A percentile compares a stretch with the other conserved stretches of the same genome.
These are phyloP conservation scores for Pseudocercospora eumusae DNA, from an alignment of 2,329 filamentous ascomycete genomes.

Conservation along the genomic window DNA sequence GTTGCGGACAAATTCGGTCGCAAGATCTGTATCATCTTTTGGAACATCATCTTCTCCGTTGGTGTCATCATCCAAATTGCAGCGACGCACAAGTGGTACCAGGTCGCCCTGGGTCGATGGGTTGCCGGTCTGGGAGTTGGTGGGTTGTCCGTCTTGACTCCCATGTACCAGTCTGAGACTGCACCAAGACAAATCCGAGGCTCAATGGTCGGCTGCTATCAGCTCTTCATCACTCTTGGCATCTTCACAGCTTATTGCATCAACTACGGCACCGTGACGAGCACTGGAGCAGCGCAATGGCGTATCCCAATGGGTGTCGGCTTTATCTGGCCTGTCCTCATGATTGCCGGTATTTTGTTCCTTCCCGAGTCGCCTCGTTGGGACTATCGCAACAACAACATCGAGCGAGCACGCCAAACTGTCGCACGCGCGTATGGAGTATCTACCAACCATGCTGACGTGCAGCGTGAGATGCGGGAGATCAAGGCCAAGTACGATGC, in stretches of 20 bases:
- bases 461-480: slow-evolving; percentile 56
- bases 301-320: slow-evolving; percentile 63
- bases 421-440: slow-evolving; percentile 59
- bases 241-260: slow-evolving; percentile 56
- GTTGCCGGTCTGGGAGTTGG: slow-evolving; percentile 69
- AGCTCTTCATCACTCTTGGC: slow-evolving; percentile 69
- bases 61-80: slow-evolving; percentile 68
- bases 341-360: slow-evolving; percentile 56
- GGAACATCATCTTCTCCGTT: slow-evolving; percentile 63
- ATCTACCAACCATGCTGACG: slow-evolving; percentile 56
- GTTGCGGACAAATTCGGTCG: slow-evolving; percentile 64
- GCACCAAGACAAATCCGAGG: slow-evolving; percentile 66
- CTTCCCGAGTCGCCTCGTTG: slow-evolving; percentile 61
- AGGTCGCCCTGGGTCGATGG: slow-evolving; percentile 65
- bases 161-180: slow-evolving; percentile 70
- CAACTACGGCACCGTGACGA: slow-evolving; percentile 62
- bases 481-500: slow-evolving; percentile 59
- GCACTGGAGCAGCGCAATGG: slow-evolving; percentile 57
- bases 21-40: slow-evolving; percentile 62
- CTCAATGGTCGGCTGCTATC: slow-evolving; percentile 64
- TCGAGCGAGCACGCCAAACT: slow-evolving; percentile 53
- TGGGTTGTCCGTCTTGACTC: slow-evolving; percentile 63
- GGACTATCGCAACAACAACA: slow-evolving; percentile 59
- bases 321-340: slow-evolving; percentile 58
- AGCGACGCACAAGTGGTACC: slow-evolving; percentile 59